phyloP scores from a whole-genome alignment of 306 rosid genomes.

The Pueraria montana region DNA sequence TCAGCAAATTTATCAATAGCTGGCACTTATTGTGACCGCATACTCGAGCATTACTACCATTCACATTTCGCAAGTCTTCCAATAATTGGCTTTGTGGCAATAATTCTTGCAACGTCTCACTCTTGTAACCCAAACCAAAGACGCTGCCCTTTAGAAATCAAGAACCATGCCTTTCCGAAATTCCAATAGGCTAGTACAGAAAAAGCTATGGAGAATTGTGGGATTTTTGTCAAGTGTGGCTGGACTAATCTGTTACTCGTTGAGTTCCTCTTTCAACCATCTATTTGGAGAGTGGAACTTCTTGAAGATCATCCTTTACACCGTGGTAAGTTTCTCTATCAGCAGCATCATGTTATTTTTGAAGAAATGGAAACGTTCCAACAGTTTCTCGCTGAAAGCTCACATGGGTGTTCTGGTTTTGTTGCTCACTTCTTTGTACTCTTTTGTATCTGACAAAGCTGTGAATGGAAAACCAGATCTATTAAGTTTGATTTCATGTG shows the following conservation, averaged over 20 bases:
- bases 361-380: conserved; percentile 33
- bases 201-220: conserved; percentile 32
- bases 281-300: conserved; percentile 51
- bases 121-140: neutral
- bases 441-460: conserved; percentile 33
- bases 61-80: too few relatives aligned
- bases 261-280: conserved; percentile 46
- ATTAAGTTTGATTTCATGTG: conserved; percentile 25
- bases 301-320: conserved; percentile 39
- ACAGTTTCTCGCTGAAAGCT: conserved; percentile 31
- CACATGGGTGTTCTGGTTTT: conserved; percentile 42
- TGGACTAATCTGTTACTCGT: conserved; percentile 39
- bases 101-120: neutral
- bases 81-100: too few relatives aligned
- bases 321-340: conserved; percentile 2
- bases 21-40: neutral
- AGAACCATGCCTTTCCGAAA: conserved; percentile 21
- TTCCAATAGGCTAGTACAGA: neutral
- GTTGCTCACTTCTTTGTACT: conserved; percentile 44
- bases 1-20: too few relatives aligned
- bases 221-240: conserved; percentile 38
- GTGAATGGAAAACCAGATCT: conserved; percentile 41
- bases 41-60: neutral
- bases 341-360: conserved; percentile 34
- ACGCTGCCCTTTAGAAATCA: neutral